Conservation (phyloP, 108 stramenopile genomes). For the Fragilaria crotonensis region DNA sequence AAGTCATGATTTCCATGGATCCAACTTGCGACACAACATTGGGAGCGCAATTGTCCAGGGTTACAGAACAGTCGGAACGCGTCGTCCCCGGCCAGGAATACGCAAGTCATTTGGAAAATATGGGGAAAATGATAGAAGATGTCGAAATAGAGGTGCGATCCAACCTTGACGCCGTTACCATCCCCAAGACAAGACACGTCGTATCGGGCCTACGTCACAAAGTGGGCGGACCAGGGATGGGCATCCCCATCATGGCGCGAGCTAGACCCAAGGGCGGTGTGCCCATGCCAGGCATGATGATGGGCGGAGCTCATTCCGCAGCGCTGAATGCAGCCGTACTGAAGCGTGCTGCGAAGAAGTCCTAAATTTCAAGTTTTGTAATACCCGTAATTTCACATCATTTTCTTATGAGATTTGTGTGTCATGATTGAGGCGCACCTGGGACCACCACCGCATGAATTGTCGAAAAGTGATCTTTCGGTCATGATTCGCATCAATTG, state of each 20-base stretch:
- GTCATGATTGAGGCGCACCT: not conserved
- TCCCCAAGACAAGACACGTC: slow-evolving; percentile 85
- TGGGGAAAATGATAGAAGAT: slow-evolving; percentile 92
- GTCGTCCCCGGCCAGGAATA: not conserved
- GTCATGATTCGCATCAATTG: slow-evolving; percentile 28
- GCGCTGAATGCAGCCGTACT: not conserved
- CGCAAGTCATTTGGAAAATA: slow-evolving; percentile 77
- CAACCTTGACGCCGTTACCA: slow-evolving; percentile 73
- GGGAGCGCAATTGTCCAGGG: slow-evolving; percentile 34
- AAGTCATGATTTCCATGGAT: slow-evolving; percentile 59
- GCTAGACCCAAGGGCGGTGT: not conserved
- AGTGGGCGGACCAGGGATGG: not conserved
- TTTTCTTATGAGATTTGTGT: too few species aligned
- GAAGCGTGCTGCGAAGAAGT: not conserved
- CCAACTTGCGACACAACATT: slow-evolving; percentile 27
- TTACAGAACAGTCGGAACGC: slow-evolving; percentile 13
- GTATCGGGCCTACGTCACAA: slow-evolving; percentile 12
- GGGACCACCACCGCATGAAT: slow-evolving; percentile 41
- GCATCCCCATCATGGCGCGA: not conserved
- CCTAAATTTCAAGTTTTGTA: too few species aligned
- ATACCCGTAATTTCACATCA: too few species aligned
- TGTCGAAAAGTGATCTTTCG: slow-evolving; percentile 33
- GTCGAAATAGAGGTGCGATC: slow-evolving; percentile 84
- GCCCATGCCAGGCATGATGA: not conserved
- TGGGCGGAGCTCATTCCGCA: not conserved